Percentiles rank a stretch among this genome's conserved stretches.
phyloP scores from a whole-genome alignment of 345 rosid species.

The Salix arbutifolia region DNA sequence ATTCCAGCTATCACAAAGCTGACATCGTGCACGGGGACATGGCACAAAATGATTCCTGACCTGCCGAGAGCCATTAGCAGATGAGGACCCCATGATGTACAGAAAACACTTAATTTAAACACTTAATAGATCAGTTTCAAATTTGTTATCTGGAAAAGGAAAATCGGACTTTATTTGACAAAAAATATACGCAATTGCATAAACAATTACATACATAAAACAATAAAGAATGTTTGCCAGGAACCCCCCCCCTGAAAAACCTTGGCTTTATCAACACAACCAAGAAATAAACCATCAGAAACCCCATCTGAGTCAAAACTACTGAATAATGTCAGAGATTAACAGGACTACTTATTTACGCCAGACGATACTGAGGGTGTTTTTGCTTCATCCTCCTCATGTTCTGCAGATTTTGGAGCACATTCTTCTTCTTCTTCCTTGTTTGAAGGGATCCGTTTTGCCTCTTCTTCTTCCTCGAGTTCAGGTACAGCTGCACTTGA shows the following conservation, averaged over 20 bases:
- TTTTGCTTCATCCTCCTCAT: slow-evolving; percentile 13
- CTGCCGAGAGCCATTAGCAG: background rate
- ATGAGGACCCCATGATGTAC: background rate
- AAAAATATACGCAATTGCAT: background rate
- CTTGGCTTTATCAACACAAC: slow-evolving; percentile 5
- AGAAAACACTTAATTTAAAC: background rate
- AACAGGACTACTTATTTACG: slow-evolving; percentile 5
- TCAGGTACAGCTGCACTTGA: slow-evolving; percentile 1
- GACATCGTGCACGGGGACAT: too few relatives aligned
- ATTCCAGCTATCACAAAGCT: too few relatives aligned
- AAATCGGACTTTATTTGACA: slow-evolving; percentile 19
- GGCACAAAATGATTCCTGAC: too few relatives aligned
- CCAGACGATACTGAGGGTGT: slow-evolving; percentile 14
- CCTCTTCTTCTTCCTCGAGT: slow-evolving; percentile 16
- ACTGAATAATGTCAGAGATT: background rate
- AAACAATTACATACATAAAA: slow-evolving; percentile 16
- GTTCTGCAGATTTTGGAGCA: background rate
- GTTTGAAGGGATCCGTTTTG: slow-evolving; percentile 1
- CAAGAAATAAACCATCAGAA: background rate
- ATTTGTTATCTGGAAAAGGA: background rate
- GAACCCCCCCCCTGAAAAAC: background rate
- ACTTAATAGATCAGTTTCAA: background rate
- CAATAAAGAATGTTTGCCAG: background rate
- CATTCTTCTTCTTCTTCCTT: background rate
- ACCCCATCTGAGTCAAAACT: slow-evolving; percentile 9